Percentiles rank a stretch among this genome's conserved stretches.
Evolutionary conservation across 1,284 basidiomycete species (phyloP).

Genomic region (Tylopilus sp.): DNA sequence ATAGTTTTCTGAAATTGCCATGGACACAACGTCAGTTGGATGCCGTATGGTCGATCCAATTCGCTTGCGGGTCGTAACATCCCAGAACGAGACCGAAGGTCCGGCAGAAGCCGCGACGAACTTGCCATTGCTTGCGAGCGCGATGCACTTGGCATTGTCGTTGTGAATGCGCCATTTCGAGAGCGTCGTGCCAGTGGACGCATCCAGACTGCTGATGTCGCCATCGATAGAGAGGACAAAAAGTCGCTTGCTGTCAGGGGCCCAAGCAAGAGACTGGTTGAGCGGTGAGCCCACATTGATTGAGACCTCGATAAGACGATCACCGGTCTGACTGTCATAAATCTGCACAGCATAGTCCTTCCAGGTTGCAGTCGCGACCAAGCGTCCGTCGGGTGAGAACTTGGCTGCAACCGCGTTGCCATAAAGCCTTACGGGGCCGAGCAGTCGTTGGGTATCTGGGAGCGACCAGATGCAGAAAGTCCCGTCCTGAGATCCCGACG

Average conservation of each 20-base stretch:
- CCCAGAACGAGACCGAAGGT: conserved; percentile 6
- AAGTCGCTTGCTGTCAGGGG: background rate
- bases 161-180: conserved; percentile 1
- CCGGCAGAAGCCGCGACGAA: conserved; percentile 2
- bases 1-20: conserved; percentile 4
- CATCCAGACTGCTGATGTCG: background rate
- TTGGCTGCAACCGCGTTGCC: background rate
- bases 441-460: background rate
- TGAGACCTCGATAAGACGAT: background rate
- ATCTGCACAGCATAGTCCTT: background rate
- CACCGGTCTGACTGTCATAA: conserved; percentile 3
- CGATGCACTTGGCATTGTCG: background rate
- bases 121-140: background rate
- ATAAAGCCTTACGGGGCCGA: background rate
- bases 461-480: conserved; percentile 10
- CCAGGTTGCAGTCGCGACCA: conserved; percentile 6
- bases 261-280: conserved; percentile 10
- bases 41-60: conserved; percentile 1
- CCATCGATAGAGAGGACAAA: background rate
- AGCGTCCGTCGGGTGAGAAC: conserved; percentile 8
- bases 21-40: background rate
- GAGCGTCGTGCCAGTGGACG: background rate
- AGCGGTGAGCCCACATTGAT: background rate
- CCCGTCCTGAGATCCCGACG: conserved; percentile 1
- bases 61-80: background rate